Evolutionary conservation across 1,284 basidiomycete species (phyloP).

Genomic region (Athelia sp.): DNA sequence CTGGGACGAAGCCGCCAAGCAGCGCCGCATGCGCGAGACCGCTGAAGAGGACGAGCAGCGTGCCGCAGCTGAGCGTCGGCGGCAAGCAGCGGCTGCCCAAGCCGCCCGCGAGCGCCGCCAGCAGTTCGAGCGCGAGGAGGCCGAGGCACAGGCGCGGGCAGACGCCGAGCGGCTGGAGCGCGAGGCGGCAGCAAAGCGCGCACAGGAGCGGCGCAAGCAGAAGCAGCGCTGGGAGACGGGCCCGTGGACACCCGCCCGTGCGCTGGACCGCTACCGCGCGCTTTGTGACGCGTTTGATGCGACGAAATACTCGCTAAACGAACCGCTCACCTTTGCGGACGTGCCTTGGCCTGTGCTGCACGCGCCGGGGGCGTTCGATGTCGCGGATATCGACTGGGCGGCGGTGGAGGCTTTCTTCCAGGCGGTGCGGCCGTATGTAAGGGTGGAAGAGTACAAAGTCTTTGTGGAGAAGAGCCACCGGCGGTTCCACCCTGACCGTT

Average conservation of each 20-base stretch:
- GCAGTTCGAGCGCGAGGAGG: slow-evolving; percentile 24
- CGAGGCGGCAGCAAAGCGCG: slow-evolving; percentile 27
- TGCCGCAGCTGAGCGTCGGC: slow-evolving; percentile 29
- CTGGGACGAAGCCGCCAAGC: slow-evolving; percentile 50
- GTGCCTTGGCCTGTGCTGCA: slow-evolving; percentile 71
- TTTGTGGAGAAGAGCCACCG: slow-evolving; percentile 66
- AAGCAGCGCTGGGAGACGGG: slow-evolving; percentile 48
- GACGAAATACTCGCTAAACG: slow-evolving; percentile 37
- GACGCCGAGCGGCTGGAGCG: slow-evolving; percentile 23
- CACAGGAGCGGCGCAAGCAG: slow-evolving; percentile 36
- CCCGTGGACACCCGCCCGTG: slow-evolving; percentile 52
- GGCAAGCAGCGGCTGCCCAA: slow-evolving; percentile 24
- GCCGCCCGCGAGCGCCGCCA: slow-evolving; percentile 27
- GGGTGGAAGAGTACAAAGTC: slow-evolving; percentile 50
- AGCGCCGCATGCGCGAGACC: slow-evolving; percentile 38
- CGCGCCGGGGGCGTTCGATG: slow-evolving; percentile 40
- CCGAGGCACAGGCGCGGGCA: slow-evolving; percentile 13
- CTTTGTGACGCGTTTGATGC: slow-evolving; percentile 60
- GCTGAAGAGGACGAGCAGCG: slow-evolving; percentile 37
- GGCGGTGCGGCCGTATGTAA: slow-evolving; percentile 43
- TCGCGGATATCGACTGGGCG: slow-evolving; percentile 64
- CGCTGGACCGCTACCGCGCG: slow-evolving; percentile 58
- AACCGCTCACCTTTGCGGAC: slow-evolving; percentile 49
- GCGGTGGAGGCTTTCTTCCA: slow-evolving; percentile 71
- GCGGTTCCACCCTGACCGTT: slow-evolving; percentile 65